A percentile compares a stretch with the other conserved stretches of the same genome.
Conservation (phyloP, 1,139 yeast genomes). For the Pichia kudriavzevii region DNA sequence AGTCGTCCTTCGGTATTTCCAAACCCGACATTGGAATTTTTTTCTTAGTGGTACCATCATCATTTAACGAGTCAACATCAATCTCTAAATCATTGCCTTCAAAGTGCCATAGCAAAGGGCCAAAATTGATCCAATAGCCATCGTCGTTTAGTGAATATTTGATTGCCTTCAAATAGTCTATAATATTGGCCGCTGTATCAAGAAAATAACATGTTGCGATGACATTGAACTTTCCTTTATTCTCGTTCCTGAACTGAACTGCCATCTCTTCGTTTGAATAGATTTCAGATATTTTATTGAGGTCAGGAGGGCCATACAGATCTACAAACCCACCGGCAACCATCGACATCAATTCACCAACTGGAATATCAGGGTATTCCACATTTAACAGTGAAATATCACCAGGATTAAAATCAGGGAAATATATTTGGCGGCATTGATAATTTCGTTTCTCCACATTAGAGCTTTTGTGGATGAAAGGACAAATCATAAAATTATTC, state of each 20-base stretch:
- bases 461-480: conserved; percentile 47
- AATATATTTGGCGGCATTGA: conserved; percentile 42
- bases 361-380: conserved; percentile 36
- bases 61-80: too few species aligned
- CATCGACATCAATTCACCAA: conserved; percentile 60
- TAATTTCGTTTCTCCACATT: conserved; percentile 37
- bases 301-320: conserved; percentile 52
- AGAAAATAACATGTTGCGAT: conserved; percentile 70
- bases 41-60: conserved; percentile 28
- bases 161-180: conserved; percentile 60
- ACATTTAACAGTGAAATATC: conserved; percentile 28
- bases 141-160: conserved; percentile 42
- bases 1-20: conserved; percentile 58
- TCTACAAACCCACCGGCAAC: conserved; percentile 77
- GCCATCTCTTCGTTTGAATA: conserved; percentile 36
- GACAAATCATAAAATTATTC: conserved; percentile 39
- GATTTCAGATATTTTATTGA: conserved; percentile 30
- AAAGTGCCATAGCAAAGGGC: conserved; percentile 83
- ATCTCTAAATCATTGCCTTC: too few species aligned
- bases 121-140: conserved; percentile 78
- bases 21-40: conserved; percentile 40
- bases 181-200: conserved; percentile 69
- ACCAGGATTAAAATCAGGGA: conserved; percentile 47
- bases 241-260: conserved; percentile 35
- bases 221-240: conserved; percentile 39